Percentiles rank a stretch among this genome's conserved stretches.
Conservation (phyloP, 352 stramenopile genomes). For the Pythium pyrilobum region DNA sequence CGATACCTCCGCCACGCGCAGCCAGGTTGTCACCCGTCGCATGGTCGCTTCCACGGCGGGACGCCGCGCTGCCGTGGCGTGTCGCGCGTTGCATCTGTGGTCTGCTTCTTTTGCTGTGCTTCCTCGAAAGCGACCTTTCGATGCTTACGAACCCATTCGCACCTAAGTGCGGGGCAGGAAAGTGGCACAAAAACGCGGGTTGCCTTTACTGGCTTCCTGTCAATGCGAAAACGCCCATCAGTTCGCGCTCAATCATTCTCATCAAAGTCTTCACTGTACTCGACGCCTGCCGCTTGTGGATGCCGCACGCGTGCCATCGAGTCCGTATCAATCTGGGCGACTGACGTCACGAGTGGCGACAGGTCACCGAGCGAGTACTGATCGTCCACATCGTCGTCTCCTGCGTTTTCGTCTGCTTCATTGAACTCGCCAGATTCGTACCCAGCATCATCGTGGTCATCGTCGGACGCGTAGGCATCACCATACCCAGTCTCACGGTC, state of each 20-base stretch:
- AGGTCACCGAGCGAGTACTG: constrained; percentile 11
- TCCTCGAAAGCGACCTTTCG: neutral
- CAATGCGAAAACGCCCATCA: too few relatives aligned
- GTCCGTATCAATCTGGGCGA: constrained; percentile 7
- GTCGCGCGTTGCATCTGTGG: constrained; percentile 2
- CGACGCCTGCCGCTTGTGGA: constrained; percentile 14
- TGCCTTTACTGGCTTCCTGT: too few relatives aligned
- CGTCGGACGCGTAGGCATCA: neutral
- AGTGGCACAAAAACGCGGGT: too few relatives aligned
- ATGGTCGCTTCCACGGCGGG: too few relatives aligned
- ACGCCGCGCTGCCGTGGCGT: neutral
- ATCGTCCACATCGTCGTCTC: neutral
- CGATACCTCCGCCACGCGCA: too few relatives aligned
- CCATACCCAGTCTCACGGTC: neutral
- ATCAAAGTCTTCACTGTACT: constrained; percentile 67
- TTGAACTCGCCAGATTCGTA: constrained; percentile 3
- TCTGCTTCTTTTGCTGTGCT: too few relatives aligned
- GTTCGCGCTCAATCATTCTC: constrained; percentile 6
- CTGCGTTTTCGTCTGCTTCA: neutral
- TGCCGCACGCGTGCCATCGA: neutral
- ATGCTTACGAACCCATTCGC: too few relatives aligned
- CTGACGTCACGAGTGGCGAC: constrained; percentile 16
- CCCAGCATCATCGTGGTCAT: neutral
- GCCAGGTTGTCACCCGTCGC: too few relatives aligned
- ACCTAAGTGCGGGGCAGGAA: too few relatives aligned